Evolutionary conservation across 108 stramenopile species (phyloP).

Genomic region (Schizochytrium sp.): DNA sequence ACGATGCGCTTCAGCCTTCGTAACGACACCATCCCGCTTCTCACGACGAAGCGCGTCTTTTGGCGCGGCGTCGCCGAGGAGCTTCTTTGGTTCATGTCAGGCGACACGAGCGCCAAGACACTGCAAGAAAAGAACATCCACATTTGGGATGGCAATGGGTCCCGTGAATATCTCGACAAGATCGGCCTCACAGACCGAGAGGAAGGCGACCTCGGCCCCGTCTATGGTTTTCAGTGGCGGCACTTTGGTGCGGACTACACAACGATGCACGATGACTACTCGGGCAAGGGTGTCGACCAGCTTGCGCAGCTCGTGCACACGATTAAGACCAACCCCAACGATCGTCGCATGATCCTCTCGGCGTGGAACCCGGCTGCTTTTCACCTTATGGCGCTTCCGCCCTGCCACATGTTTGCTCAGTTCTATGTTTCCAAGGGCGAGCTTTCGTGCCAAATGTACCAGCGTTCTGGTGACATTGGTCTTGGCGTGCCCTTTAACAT

Average conservation of each 20-base stretch:
- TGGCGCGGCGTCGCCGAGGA: constrained; percentile 99
- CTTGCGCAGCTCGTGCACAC: constrained; percentile 86
- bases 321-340: constrained; percentile 87
- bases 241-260: constrained; percentile 96
- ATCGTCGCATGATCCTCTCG: constrained; percentile 84
- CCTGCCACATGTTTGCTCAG: constrained; percentile 99
- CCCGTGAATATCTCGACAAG: constrained; percentile 88
- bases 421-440: constrained; percentile 93
- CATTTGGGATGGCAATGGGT: constrained; percentile 99
- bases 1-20: constrained; percentile 91
- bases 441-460: constrained; percentile 98
- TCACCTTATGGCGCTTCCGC: constrained; percentile 88
- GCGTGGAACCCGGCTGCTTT: constrained; percentile 90
- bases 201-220: constrained; percentile 96
- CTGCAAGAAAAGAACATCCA: constrained; percentile 87
- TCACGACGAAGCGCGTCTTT: constrained; percentile 97
- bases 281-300: constrained; percentile 97
- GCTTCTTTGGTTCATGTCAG: constrained; percentile 91
- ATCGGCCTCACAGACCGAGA: constrained; percentile 87
- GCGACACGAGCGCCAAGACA: constrained; percentile 88
- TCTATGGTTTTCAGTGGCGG: constrained; percentile 99
- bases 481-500: constrained; percentile 99
- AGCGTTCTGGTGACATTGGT: constrained; percentile 98
- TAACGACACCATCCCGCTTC: constrained; percentile 76
- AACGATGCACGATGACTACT: constrained; percentile 93